Evolutionary conservation across 148 eudicot genomes (phyloP).

Genomic region (Rhododendron vialii): DNA sequence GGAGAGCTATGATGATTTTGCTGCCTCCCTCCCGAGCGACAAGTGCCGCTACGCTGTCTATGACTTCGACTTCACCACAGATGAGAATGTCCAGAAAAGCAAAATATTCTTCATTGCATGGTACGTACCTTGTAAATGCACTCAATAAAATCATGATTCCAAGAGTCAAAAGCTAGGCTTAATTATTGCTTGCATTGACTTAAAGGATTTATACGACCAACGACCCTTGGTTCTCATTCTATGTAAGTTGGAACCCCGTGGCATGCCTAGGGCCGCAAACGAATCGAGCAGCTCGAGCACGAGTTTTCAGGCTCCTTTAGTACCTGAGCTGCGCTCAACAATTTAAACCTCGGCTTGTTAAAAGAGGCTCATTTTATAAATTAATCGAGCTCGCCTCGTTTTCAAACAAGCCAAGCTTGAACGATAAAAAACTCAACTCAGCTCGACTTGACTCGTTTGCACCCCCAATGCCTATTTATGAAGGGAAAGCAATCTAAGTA

Average conservation of each 20-base stretch:
- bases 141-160: not conserved
- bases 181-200: not conserved
- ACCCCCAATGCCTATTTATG: too few species aligned
- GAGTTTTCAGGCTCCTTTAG: too few species aligned
- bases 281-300: too few species aligned
- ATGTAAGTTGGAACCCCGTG: not conserved
- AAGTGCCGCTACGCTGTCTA: constrained; percentile 86
- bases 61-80: constrained; percentile 75
- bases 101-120: constrained; percentile 88
- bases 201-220: not conserved
- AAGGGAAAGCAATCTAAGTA: too few species aligned
- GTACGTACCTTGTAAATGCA: constrained; percentile 19
- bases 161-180: not conserved
- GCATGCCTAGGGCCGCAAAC: not conserved
- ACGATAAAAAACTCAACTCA: too few species aligned
- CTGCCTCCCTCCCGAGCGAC: constrained; percentile 59
- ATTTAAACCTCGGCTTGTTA: too few species aligned
- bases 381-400: too few species aligned
- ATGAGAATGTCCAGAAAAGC: constrained; percentile 85
- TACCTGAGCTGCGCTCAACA: too few species aligned
- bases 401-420: too few species aligned
- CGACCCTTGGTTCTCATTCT: not conserved
- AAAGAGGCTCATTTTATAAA: too few species aligned
- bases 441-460: too few species aligned
- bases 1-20: constrained; percentile 64